A percentile compares a stretch with the other conserved stretches of the same genome.
Evolutionary conservation across 345 rosid genomes (phyloP).

Genomic region (Rubroshorea leprosula): DNA sequence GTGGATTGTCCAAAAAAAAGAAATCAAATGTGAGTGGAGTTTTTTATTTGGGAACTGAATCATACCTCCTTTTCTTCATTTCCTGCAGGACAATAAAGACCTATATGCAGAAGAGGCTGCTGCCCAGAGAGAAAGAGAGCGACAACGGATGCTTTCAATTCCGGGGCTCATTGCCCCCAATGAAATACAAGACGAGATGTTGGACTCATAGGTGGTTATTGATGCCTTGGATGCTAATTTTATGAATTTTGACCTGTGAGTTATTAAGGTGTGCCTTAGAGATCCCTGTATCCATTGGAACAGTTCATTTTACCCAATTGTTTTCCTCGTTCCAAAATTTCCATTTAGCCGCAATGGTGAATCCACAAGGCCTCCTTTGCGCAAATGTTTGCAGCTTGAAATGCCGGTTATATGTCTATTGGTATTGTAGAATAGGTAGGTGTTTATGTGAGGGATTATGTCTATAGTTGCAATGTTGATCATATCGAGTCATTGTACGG

Average conservation of each 20-base stretch:
- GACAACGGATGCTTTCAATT: constrained; percentile 66
- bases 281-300: constrained; percentile 12
- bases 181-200: constrained; percentile 77
- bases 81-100: constrained; percentile 72
- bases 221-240: constrained; percentile 23
- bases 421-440: too few species aligned
- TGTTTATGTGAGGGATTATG: too few species aligned
- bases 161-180: constrained; percentile 77
- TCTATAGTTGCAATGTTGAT: too few species aligned
- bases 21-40: too few species aligned
- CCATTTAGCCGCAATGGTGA: constrained; percentile 18
- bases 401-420: too few species aligned
- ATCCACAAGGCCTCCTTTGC: constrained; percentile 7
- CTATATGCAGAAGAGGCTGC: constrained; percentile 80
- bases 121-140: constrained; percentile 62
- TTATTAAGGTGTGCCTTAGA: constrained; percentile 18
- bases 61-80: too few species aligned
- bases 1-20: too few species aligned
- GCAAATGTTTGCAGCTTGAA: constrained; percentile 21
- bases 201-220: constrained; percentile 50
- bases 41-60: too few species aligned
- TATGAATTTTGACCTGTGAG: constrained; percentile 16
- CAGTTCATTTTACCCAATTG: constrained; percentile 21
- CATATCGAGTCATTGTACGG: too few species aligned
- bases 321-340: constrained; percentile 20